A percentile compares a stretch with the other conserved stretches of the same genome.
phyloP scores from a whole-genome alignment of 768 basidiomycete species.

The Fomitopsis pulvina region DNA sequence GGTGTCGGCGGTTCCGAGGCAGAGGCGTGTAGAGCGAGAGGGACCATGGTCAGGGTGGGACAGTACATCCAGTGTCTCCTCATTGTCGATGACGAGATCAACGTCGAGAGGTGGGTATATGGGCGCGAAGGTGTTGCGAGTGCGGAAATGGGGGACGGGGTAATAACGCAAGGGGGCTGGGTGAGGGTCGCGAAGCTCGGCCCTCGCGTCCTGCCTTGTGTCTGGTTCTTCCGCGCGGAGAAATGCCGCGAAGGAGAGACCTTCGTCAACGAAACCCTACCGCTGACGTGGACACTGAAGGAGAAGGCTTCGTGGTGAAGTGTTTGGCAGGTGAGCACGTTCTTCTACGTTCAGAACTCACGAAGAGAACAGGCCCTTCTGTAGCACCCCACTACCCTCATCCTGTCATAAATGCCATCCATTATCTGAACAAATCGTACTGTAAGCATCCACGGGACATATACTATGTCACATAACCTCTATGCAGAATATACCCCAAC shows the following conservation, averaged over 20 bases:
- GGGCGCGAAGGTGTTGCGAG: neutral
- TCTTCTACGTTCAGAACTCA: too few relatives aligned
- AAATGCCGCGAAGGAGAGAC: neutral
- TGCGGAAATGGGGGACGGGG: neutral
- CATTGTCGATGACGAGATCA: slow-evolving; percentile 2
- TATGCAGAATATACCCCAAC: neutral
- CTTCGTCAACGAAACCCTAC: neutral
- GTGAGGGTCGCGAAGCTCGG: neutral
- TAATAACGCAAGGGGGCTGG: neutral
- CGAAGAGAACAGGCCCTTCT: too few relatives aligned
- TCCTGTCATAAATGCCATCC: too few relatives aligned
- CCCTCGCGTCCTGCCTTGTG: neutral
- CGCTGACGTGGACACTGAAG: neutral
- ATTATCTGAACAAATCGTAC: neutral
- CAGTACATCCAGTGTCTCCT: slow-evolving; percentile 9
- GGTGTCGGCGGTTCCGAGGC: neutral
- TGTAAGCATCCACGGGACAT: neutral
- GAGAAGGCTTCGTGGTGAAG: neutral
- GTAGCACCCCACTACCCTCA: neutral
- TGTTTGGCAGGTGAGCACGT: too few relatives aligned
- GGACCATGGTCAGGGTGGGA: slow-evolving; percentile 7
- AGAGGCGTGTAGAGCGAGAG: neutral
- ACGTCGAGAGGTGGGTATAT: slow-evolving; percentile 8
- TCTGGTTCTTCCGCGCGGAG: neutral
- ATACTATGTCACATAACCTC: neutral